A percentile compares a stretch with the other conserved stretches of the same genome.
These are phyloP conservation scores for Biscutella laevigata DNA, from an alignment of 441 rosid species.

Conservation along the genomic window DNA sequence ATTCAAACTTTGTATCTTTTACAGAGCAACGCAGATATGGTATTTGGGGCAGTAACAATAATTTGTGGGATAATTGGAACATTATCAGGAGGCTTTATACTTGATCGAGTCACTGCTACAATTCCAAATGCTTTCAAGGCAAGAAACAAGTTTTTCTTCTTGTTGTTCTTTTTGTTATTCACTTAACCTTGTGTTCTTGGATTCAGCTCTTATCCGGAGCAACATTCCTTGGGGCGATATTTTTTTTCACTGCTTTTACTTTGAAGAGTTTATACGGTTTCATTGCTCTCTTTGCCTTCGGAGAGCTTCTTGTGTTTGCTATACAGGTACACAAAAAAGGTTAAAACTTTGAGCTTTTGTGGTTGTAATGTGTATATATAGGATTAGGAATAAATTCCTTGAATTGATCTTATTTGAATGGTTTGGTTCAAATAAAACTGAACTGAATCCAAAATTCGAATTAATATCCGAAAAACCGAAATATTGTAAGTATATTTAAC, in stretches of 20 bases:
- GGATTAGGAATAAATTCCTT: too few relatives aligned
- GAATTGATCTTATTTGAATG: too few relatives aligned
- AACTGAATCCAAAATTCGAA: too few relatives aligned
- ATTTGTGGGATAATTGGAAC: conserved; percentile 79
- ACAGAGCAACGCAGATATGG: conserved; percentile 68
- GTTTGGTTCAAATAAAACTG: too few relatives aligned
- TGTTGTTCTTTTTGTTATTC: background rate
- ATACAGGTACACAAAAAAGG: conserved; percentile 47
- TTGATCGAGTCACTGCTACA: conserved; percentile 54
- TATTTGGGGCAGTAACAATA: conserved; percentile 81
- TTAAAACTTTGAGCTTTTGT: background rate
- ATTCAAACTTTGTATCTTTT: too few relatives aligned
- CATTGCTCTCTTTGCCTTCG: conserved; percentile 66
- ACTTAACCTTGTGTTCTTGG: background rate
- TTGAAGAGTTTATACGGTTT: conserved; percentile 68
- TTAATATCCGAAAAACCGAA: too few relatives aligned
- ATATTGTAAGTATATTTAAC: too few relatives aligned
- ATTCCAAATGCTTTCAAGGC: conserved; percentile 89
- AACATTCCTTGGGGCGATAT: conserved; percentile 68
- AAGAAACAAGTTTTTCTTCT: background rate
- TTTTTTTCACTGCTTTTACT: conserved; percentile 73
- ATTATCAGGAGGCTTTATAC: conserved; percentile 58
- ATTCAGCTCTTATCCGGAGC: conserved; percentile 61
- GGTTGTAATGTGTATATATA: too few relatives aligned
- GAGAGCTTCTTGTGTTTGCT: conserved; percentile 81